Percentiles rank a stretch among this genome's conserved stretches.
These are phyloP conservation scores for Amanita jacksonii DNA, from an alignment of 768 basidiomycete genomes.

Conservation along the genomic window DNA sequence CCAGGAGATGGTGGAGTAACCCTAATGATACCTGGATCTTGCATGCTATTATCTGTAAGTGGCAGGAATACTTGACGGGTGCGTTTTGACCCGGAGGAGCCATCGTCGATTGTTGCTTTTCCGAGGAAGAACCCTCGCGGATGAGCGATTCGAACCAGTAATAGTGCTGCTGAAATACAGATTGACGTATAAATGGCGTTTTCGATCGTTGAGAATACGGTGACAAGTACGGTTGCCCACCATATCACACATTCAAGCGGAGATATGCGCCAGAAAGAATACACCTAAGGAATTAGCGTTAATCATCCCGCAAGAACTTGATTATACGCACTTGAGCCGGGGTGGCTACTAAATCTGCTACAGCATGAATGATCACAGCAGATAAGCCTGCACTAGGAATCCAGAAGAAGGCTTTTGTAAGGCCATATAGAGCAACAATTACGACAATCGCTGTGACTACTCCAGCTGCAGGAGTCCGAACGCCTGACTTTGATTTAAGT, in stretches of 20 bases:
- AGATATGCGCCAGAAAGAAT: slow-evolving; percentile 87
- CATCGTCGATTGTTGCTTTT: slow-evolving; percentile 50
- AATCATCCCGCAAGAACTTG: not conserved
- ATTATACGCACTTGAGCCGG: slow-evolving; percentile 43
- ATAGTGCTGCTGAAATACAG: slow-evolving; percentile 63
- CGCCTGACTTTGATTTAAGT: slow-evolving; percentile 91
- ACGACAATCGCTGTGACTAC: slow-evolving; percentile 80
- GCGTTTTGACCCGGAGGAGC: slow-evolving; percentile 25
- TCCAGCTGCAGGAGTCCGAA: slow-evolving; percentile 91
- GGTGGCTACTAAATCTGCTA: slow-evolving; percentile 78
- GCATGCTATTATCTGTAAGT: slow-evolving; percentile 47
- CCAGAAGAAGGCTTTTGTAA: slow-evolving; percentile 90
- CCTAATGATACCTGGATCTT: slow-evolving; percentile 59
- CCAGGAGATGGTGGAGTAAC: slow-evolving; percentile 78
- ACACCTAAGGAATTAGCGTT: slow-evolving; percentile 37
- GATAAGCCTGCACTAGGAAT: slow-evolving; percentile 77
- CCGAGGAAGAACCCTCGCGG: slow-evolving; percentile 91
- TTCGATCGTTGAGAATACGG: slow-evolving; percentile 91
- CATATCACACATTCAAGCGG: slow-evolving; percentile 91
- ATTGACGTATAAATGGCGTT: slow-evolving; percentile 88
- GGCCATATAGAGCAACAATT: slow-evolving; percentile 87
- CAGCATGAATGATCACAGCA: slow-evolving; percentile 92
- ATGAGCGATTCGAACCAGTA: slow-evolving; percentile 79
- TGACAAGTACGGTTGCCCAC: slow-evolving; percentile 78
- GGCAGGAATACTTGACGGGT: slow-evolving; percentile 81